Base-by-base conservation (phyloP, 2,329 filamentous ascomycete genomes). In the Penicillium sp. region DNA sequence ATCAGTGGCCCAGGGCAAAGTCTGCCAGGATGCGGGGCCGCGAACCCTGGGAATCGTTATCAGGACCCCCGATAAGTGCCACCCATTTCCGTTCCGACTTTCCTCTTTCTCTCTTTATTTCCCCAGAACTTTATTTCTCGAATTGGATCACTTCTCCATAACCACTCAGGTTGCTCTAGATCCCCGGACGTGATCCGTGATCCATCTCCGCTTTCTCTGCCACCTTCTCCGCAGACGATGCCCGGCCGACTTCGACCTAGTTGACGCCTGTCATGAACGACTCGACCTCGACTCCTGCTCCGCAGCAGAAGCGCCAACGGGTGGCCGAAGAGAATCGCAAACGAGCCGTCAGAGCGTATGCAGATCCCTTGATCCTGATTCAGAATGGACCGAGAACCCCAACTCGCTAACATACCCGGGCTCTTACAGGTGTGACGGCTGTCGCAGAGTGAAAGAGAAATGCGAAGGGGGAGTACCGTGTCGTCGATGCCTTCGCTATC, bases 401-500 rank as follows among this genome's bases (percentile, higher is more conserved):
- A 27, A 23, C 12, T 14, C 31, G 52, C 63, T 66, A 61, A 66
- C 53, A 40, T 26, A 20, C 23, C 12, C 42, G 23, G 41, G 49
- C 12, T 35, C 26, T n/a, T 50, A 31, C 54, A 83, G 81, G 55
- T 83, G 81, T 63, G 80, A 82, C 64, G 78, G 78, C 50, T 83
- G 81, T 66, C 79, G 81, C 55, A 75, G 80, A 58, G 75, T 81
- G 54, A 83, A 83, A 64, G 81, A 83, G 66, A 82, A 82, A 69
- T 83, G 81, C 62, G 80, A 83, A 61, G 81, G 81, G 45, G 81
- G 81, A 48, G 73, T 81, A 18, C 81, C 81, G 2, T 83, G 81
- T 63, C 77, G 79, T 45, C 72, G 81, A 52, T 83, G 81, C 63
- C 72, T 77, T 54, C 79, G 79, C 55, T 77, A 82, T 60, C 77